phyloP scores from a whole-genome alignment of 768 basidiomycete genomes.

The Fibroporia radiculosa region DNA sequence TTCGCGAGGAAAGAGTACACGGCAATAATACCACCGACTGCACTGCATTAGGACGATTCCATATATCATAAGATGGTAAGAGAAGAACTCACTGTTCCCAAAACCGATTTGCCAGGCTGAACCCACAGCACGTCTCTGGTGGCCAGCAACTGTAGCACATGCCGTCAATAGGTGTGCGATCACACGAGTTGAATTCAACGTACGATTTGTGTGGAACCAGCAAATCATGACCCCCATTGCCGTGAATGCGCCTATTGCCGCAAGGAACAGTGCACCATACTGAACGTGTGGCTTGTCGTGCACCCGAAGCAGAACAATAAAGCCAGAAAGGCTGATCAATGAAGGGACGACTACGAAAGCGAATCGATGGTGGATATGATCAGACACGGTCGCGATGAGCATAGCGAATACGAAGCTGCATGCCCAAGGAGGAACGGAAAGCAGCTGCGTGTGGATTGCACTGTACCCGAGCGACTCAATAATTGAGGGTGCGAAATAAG shows the following conservation, averaged over 20 bases:
- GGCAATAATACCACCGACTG: slow-evolving; percentile 22
- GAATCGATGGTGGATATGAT: slow-evolving; percentile 15
- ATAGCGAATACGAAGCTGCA: slow-evolving; percentile 18
- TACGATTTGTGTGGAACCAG: slow-evolving; percentile 19
- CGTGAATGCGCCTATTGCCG: slow-evolving; percentile 16
- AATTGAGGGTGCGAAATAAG: slow-evolving; percentile 18
- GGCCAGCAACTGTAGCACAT: too few species aligned
- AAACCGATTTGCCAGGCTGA: slow-evolving; percentile 23
- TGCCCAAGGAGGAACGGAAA: slow-evolving; percentile 24
- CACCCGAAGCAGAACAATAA: slow-evolving; percentile 16
- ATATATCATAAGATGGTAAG: neutral
- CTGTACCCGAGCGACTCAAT: slow-evolving; percentile 17
- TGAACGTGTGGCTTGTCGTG: slow-evolving; percentile 15
- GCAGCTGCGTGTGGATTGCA: slow-evolving; percentile 20
- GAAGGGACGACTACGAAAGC: slow-evolving; percentile 14
- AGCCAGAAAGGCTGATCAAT: slow-evolving; percentile 13
- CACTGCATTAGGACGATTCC: neutral
- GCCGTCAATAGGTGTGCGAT: too few species aligned
- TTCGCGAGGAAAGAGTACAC: slow-evolving; percentile 21
- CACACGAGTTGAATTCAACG: too few species aligned
- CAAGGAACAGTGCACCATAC: slow-evolving; percentile 18
- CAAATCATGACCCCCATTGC: slow-evolving; percentile 19
- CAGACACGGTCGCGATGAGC: slow-evolving; percentile 15
- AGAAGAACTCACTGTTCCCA: slow-evolving; percentile 18
- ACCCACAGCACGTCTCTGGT: slow-evolving; percentile 17